Evolutionary conservation across 2,329 filamentous ascomycete species (phyloP), one percentile per base, ranked within the genome.

Genomic region (Incumbomyces delicatus): DNA sequence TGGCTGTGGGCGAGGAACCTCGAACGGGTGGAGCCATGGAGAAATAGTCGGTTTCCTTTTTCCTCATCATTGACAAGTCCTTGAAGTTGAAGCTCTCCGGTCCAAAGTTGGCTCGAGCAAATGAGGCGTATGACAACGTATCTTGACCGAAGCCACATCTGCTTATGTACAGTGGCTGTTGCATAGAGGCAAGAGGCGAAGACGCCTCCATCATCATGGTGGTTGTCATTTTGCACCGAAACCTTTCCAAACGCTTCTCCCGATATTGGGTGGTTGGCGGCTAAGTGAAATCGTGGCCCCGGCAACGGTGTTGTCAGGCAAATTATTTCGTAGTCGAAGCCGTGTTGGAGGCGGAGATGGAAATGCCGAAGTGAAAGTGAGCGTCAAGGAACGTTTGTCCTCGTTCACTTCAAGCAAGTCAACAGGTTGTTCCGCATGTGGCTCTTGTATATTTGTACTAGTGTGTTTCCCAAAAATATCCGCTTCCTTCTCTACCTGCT

Each of bases 181-280:
- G 87, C 82, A 96, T 85, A 48, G 90, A 88, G 66, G 90, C 90
- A 63, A 96, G 71, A 39, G 92, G 92, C 59, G 92, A 96, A 37
- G 90, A 95, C 55, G 85, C 83, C 69, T 95, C 88, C 87, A 96
- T 95, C 53, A 57, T 56, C 33, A 40, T 48, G 29, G 49, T 41
- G n/a, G 35, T 50, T 3, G 27, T 47, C 32, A 40, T 47, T 10
- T 45, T 40, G 10, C 27, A 18, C 16, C 38, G 11, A 35, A 27
- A 8, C 22, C 22, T 27, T n/a, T 27, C 22, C 22, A 27, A 27
- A 27, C 5, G 22, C 22, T 4, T 27, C 8, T 27, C 22, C 22
- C 22, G 17, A 30, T 34, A 20, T 20, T 18, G 32, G 17, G n/a
- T 27, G 14, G 22, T 35, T 35, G 12, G 41, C 20, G 29, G 41